Evolutionary conservation across 2,329 filamentous ascomycete genomes (phyloP).

Genomic region (Amylocarpus encephaloides): DNA sequence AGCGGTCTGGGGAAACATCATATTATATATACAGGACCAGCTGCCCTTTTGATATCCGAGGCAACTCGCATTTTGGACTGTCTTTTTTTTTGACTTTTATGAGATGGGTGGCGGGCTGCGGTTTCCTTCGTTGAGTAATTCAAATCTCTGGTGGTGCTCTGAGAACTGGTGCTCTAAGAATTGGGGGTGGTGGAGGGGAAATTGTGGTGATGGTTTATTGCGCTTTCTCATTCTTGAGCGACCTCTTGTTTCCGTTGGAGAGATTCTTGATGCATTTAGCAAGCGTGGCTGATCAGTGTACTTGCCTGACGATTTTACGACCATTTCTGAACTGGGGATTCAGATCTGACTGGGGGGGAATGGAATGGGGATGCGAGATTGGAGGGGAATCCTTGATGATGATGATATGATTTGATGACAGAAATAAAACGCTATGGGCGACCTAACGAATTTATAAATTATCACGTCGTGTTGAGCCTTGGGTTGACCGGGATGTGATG

Average conservation of each 20-base stretch:
- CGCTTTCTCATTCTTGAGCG: neutral
- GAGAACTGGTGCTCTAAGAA: neutral
- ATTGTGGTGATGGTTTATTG: neutral
- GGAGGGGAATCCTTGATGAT: neutral
- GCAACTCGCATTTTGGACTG: constrained; percentile 23
- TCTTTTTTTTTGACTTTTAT: constrained; percentile 1
- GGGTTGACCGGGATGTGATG: neutral
- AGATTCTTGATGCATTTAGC: constrained; percentile 26
- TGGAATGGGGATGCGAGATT: neutral
- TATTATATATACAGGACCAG: constrained; percentile 29
- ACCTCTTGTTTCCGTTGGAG: neutral
- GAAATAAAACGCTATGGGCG: constrained; percentile 6
- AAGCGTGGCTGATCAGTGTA: constrained; percentile 24
- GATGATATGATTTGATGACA: constrained; percentile 1
- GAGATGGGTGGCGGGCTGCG: neutral
- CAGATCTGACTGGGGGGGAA: neutral
- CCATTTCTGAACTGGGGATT: constrained; percentile 3
- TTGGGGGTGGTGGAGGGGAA: neutral
- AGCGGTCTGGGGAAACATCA: constrained; percentile 20
- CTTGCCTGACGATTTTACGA: constrained; percentile 9
- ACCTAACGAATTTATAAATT: neutral
- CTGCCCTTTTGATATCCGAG: constrained; percentile 24
- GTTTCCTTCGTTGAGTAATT: neutral
- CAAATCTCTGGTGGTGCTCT: too few species aligned
- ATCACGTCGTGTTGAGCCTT: neutral